These are phyloP conservation scores for Erodium chrysanthum DNA, from an alignment of 441 rosid species.

Conservation along the genomic window DNA sequence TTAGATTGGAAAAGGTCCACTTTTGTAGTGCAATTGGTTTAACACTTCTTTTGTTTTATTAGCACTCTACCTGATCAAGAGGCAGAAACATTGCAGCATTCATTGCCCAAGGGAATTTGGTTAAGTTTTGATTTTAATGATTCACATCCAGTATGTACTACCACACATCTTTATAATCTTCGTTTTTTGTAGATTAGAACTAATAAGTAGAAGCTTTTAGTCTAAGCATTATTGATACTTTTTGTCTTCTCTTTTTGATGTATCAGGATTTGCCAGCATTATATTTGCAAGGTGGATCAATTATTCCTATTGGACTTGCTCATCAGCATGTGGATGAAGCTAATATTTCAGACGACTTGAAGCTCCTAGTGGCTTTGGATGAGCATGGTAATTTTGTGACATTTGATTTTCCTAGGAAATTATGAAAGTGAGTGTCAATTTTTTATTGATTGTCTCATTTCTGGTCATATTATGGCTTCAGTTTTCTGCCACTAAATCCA, in stretches of 20 bases:
- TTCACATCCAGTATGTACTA: conserved; percentile 63
- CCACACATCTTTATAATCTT: conserved; percentile 7
- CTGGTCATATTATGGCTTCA: not conserved
- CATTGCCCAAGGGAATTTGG: conserved; percentile 76
- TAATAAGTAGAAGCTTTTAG: not conserved
- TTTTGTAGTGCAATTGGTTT: conserved; percentile 10
- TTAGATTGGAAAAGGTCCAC: not conserved
- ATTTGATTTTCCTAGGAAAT: conserved; percentile 4
- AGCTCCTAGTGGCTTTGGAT: conserved; percentile 71
- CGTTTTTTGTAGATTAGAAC: not conserved
- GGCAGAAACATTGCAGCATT: conserved; percentile 34
- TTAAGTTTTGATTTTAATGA: conserved; percentile 73
- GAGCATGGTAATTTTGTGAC: conserved; percentile 52
- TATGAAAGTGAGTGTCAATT: not conserved
- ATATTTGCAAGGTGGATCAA: conserved; percentile 87
- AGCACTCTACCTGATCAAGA: conserved; percentile 48
- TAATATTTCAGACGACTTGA: conserved; percentile 59
- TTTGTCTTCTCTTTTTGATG: conserved; percentile 11
- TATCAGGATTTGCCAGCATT: conserved; percentile 77
- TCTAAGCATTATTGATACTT: not conserved
- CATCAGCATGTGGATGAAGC: conserved; percentile 66
- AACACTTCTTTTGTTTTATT: conserved; percentile 16
- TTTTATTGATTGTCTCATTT: not conserved
- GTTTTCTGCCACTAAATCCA: not conserved
- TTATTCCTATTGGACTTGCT: conserved; percentile 58